Evolutionary conservation across 2,329 filamentous ascomycete species (phyloP).

Genomic region (Bipolaris zeicola): DNA sequence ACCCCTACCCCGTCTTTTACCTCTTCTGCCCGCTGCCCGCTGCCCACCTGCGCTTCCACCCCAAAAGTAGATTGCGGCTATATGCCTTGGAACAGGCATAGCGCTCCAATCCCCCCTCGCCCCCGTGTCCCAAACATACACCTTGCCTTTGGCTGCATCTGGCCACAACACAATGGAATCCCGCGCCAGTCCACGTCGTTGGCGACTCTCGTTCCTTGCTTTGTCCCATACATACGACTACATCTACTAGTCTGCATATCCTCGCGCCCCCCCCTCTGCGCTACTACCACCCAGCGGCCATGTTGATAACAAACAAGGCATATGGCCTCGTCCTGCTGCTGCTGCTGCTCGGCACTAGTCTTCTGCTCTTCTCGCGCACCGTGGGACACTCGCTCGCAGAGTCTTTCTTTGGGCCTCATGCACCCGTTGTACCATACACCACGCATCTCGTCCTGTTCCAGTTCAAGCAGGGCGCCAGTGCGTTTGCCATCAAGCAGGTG

Average conservation of each 20-base stretch:
- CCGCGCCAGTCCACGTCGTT: not conserved
- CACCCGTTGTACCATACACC: constrained; percentile 28
- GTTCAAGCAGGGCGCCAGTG: constrained; percentile 37
- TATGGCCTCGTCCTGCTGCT: constrained; percentile 22
- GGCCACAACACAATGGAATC: not conserved
- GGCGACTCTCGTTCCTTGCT: constrained; percentile 3
- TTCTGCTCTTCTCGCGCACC: constrained; percentile 30
- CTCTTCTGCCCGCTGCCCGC: not conserved
- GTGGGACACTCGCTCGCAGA: constrained; percentile 23
- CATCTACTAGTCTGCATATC: constrained; percentile 7
- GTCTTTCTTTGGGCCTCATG: constrained; percentile 22
- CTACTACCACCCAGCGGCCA: constrained; percentile 9
- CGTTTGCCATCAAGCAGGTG: constrained; percentile 39
- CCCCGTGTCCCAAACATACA: constrained; percentile 2
- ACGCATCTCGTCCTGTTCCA: constrained; percentile 44
- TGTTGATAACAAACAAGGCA: constrained; percentile 33
- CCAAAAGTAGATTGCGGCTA: constrained; percentile 3
- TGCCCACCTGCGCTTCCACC: not conserved
- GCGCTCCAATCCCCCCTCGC: constrained; percentile 17
- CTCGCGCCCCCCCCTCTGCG: not conserved
- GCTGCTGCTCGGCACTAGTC: constrained; percentile 11
- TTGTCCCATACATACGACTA: constrained; percentile 1
- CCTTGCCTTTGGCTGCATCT: constrained; percentile 1
- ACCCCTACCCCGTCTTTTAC: constrained; percentile 6
- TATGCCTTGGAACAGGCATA: constrained; percentile 7